Evolutionary conservation across 2,329 filamentous ascomycete genomes (phyloP), one percentile per base, ranked within the genome.

Genomic region (Aspergillus viridinutans): DNA sequence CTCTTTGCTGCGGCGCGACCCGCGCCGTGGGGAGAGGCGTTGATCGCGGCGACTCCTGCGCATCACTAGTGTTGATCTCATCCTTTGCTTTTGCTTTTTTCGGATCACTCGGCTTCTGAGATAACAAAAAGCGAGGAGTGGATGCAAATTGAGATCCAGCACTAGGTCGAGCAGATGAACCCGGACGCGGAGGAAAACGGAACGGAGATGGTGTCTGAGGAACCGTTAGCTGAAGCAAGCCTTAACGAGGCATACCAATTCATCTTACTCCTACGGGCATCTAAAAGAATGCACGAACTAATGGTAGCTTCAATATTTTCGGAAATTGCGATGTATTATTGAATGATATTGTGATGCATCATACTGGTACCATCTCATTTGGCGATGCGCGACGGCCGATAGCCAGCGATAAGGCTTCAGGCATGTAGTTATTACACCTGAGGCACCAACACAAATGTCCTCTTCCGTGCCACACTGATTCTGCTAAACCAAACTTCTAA

Each of bases 111-210:
- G 54, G 60, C 25, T 52, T 53, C 26, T 70, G 69, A 0, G 70
- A 72, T 7, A 72, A 55, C 8, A 72, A 35, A 26, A 73, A 73
- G 4, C 70, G 69, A 28, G 69, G 71, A 1, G 70, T 71, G 4
- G 67, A 67, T 2, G 71, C 70, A 56, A 73, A 73, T 17, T 72
- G 70, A 14, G 69, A 61, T 20, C 68, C 64, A 40, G 64, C 60
- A 48, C 49, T 64, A 45, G 63, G 61, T 29, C 67, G 69, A 48
- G 67, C 58, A 32, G 66, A 61, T 32, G 59, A 55, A 21, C 32
- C 23, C 14, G 52, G 52, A 29, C 57, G 55, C 32, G 63, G 56
- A 14, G 68, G 58, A 7, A 61, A 56, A 47, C 68, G 68, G 54
- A 69, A 70, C 28, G 69, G 70, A 26, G 70, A 64, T 59, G 65